Evolutionary conservation across 2,329 filamentous ascomycete genomes (phyloP).

Genomic region (Fusarium sororula): DNA sequence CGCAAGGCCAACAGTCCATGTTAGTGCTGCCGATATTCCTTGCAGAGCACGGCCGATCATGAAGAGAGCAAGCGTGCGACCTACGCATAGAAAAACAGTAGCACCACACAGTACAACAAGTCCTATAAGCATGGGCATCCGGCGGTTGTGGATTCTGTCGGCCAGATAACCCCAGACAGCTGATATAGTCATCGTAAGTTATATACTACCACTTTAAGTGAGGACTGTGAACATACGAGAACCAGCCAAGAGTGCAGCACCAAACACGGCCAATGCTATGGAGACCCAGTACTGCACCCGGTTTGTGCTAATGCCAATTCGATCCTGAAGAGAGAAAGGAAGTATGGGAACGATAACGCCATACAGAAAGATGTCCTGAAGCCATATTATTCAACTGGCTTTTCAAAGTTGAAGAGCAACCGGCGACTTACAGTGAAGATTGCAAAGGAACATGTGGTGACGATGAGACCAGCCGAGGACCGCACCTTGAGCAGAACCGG

Average conservation of each 20-base stretch:
- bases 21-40: constrained; percentile 47
- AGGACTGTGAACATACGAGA: constrained; percentile 42
- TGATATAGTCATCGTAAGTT: constrained; percentile 18
- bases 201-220: background rate
- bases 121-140: constrained; percentile 47
- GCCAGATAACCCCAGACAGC: constrained; percentile 50
- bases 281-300: constrained; percentile 50
- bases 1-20: constrained; percentile 50
- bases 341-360: constrained; percentile 48
- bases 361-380: constrained; percentile 49
- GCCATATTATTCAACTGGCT: background rate
- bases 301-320: constrained; percentile 37
- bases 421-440: constrained; percentile 45
- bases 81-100: constrained; percentile 46
- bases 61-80: constrained; percentile 45
- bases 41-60: constrained; percentile 47
- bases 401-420: background rate
- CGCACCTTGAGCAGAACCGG: constrained; percentile 44
- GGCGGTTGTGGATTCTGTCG: constrained; percentile 46
- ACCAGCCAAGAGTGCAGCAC: constrained; percentile 43
- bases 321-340: constrained; percentile 44
- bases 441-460: constrained; percentile 46
- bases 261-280: constrained; percentile 48
- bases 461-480: constrained; percentile 46
- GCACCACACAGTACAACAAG: constrained; percentile 44